Evolutionary conservation across 2,329 filamentous ascomycete species (phyloP).

Genomic region (Fusarium ambrosium): DNA sequence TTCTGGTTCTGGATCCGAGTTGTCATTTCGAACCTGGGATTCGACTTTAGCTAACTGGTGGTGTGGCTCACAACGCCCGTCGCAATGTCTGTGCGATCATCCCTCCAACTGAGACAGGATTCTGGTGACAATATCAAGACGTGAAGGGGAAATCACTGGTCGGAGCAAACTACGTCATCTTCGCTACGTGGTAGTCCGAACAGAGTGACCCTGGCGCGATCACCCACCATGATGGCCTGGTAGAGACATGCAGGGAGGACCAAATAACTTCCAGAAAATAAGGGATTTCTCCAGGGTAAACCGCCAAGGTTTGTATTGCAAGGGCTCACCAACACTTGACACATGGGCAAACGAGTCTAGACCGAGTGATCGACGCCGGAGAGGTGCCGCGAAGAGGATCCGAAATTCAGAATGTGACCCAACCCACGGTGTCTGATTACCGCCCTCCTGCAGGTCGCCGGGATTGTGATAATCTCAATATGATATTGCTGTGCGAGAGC

Average conservation of each 20-base stretch:
- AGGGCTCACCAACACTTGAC: background rate
- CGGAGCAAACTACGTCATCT: background rate
- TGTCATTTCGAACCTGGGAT: background rate
- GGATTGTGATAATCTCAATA: constrained; percentile 23
- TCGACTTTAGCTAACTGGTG: background rate
- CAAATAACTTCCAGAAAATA: constrained; percentile 1
- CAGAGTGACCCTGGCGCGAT: background rate
- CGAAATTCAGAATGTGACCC: constrained; percentile 20
- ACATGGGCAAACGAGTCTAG: constrained; percentile 20
- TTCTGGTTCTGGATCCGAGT: background rate
- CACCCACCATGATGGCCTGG: background rate
- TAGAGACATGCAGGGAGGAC: background rate
- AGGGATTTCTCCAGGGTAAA: background rate
- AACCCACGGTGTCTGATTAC: constrained; percentile 6
- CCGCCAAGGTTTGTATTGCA: background rate
- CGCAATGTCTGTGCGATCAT: background rate
- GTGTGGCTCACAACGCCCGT: background rate
- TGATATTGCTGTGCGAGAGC: background rate
- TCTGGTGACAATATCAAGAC: background rate
- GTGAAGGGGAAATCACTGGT: background rate
- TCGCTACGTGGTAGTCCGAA: background rate
- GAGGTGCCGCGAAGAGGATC: constrained; percentile 4
- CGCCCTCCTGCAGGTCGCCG: constrained; percentile 30
- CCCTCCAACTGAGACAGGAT: background rate
- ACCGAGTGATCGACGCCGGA: constrained; percentile 35